Conservation (phyloP, 768 basidiomycete genomes). For the Amanita jacksonii region DNA sequence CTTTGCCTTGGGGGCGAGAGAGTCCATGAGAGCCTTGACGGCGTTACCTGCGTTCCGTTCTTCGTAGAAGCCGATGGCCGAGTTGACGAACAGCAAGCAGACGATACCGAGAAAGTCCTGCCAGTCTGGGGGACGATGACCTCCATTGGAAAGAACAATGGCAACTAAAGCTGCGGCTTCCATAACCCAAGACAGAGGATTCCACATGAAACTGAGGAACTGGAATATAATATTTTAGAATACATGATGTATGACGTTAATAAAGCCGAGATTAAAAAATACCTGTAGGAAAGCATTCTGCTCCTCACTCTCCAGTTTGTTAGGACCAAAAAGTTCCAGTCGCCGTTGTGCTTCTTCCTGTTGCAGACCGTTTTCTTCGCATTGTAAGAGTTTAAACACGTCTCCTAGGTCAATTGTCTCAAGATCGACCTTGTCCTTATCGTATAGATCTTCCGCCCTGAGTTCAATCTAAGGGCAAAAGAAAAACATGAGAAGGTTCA, state of each 20-base stretch:
- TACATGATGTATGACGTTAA: background rate
- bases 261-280: constrained; percentile 11
- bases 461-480: constrained; percentile 55
- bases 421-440: constrained; percentile 98
- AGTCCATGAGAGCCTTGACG: constrained; percentile 99
- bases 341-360: constrained; percentile 72
- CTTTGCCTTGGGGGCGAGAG: constrained; percentile 94
- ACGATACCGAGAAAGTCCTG: constrained; percentile 96
- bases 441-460: constrained; percentile 89
- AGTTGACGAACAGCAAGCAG: constrained; percentile 87
- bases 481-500: background rate
- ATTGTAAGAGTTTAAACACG: constrained; percentile 93
- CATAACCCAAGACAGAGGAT: constrained; percentile 99
- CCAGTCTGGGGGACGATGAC: constrained; percentile 84
- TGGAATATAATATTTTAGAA: constrained; percentile 16
- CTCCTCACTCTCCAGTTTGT: constrained; percentile 87
- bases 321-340: constrained; percentile 90
- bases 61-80: constrained; percentile 96
- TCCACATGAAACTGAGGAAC: constrained; percentile 99
- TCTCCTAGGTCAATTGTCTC: constrained; percentile 96
- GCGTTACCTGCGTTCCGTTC: constrained; percentile 97
- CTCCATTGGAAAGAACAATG: constrained; percentile 93
- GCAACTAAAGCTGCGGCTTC: constrained; percentile 92
- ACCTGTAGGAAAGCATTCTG: constrained; percentile 89
- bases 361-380: constrained; percentile 70